These are phyloP conservation scores for Pichia exigua DNA, from an alignment of 805 yeast species.

Conservation along the genomic window DNA sequence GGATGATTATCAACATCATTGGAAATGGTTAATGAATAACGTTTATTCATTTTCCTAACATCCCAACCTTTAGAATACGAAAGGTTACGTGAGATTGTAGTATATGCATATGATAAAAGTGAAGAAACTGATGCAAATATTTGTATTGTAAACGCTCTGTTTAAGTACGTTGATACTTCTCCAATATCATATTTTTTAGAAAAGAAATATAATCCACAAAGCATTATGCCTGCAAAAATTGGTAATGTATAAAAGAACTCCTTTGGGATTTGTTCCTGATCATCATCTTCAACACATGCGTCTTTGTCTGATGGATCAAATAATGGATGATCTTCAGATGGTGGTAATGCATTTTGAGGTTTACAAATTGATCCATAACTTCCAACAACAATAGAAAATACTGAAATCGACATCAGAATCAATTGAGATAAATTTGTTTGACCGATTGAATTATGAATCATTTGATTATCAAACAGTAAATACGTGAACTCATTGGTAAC, in stretches of 20 bases:
- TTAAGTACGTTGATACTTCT: constrained; percentile 18
- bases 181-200: constrained; percentile 28
- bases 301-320: constrained; percentile 37
- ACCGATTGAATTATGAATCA: constrained; percentile 10
- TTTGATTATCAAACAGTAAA: constrained; percentile 14
- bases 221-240: constrained; percentile 30
- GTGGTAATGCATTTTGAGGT: constrained; percentile 26
- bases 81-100: constrained; percentile 22
- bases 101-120: constrained; percentile 25
- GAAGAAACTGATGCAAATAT: constrained; percentile 22
- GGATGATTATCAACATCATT: constrained; percentile 32
- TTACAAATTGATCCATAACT: constrained; percentile 28
- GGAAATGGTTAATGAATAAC: constrained; percentile 36
- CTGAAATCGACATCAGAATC: constrained; percentile 20
- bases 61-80: constrained; percentile 22
- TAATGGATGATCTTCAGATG: constrained; percentile 30
- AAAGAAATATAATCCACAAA: constrained; percentile 22
- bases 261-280: constrained; percentile 16
- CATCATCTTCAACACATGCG: constrained; percentile 10
- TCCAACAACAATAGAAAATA: constrained; percentile 22
- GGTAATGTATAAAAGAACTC: constrained; percentile 37
- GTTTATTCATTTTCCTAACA: constrained; percentile 24
- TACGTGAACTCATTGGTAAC: constrained; percentile 16
- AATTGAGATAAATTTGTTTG: constrained; percentile 15
- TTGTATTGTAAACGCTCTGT: not conserved